Evolutionary conservation across 768 basidiomycete species (phyloP), one percentile per base, ranked within the genome.

Genomic region (Serendipita sp.): DNA sequence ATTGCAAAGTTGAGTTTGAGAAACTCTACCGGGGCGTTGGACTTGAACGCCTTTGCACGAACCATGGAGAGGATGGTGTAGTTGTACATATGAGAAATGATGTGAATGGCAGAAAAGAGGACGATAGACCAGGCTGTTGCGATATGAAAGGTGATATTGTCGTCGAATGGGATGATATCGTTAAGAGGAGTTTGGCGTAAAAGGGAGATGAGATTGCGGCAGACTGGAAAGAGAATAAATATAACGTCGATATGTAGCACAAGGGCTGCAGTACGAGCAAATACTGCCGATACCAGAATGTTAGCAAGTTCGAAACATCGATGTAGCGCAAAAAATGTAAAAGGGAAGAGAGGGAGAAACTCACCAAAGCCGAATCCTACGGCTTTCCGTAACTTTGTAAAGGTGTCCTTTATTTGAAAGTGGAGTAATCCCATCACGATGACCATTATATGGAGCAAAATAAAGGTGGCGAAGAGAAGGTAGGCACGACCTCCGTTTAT

Each of bases 171-270:
- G 67, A 95, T 89, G 76, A 91, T 74, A 68, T 83, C 80, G 76
- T 89, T 90, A 65, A 98, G 78, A 2, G 92, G 83, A 0, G 91
- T 91, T 63, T 85, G 84, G 32, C 95, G 87, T 54, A 95, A 79
- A 52, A 94, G 69, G 30, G 92, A 94, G 74, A 96, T 83, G 76
- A 96, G 91, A 76, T 91, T 94, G 67, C 94, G 85, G 80, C 94
- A 97, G 73, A 97, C 83, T 32, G 94, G 95, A 35, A 98, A 82
- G 60, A 97, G 84, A 74, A 98, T 93, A 78, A 95, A 90, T 68
- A 90, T 83, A 66, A 91, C 85, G 75, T 96, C 90, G 70, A 95
- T 80, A 70, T 96, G 91, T 5, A 96, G 82, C 58, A 94, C 84
- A 51, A 96, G 84, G 3, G 94, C 95, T 47, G 93, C 88, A 2